Evolutionary conservation across 1,284 basidiomycete species (phyloP).

Genomic region (Amylostereum areolatum): DNA sequence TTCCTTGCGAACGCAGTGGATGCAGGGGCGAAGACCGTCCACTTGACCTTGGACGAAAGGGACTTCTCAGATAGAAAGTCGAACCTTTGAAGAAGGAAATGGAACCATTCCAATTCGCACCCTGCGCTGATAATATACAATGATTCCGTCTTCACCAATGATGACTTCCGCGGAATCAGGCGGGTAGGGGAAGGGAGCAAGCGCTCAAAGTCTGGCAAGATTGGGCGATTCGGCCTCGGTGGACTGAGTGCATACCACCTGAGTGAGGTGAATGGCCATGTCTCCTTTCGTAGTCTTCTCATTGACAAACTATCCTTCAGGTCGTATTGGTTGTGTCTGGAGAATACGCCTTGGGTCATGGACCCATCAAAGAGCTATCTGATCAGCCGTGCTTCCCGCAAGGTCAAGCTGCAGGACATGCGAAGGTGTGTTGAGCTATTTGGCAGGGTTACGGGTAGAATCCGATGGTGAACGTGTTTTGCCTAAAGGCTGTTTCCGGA

Average conservation of each 20-base stretch:
- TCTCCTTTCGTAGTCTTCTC: neutral
- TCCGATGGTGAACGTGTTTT: too few species aligned
- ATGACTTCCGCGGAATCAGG: conserved; percentile 40
- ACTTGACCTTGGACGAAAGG: conserved; percentile 29
- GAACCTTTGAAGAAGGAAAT: conserved; percentile 13
- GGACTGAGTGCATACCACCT: conserved; percentile 45
- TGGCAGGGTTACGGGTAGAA: neutral
- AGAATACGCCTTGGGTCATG: conserved; percentile 32
- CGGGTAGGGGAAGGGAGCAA: conserved; percentile 40
- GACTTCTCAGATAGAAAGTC: conserved; percentile 1
- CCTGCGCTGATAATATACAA: conserved; percentile 39
- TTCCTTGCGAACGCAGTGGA: conserved; percentile 47
- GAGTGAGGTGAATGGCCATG: conserved; percentile 31
- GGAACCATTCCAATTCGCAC: conserved; percentile 24
- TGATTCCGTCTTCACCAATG: conserved; percentile 30
- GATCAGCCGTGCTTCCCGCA: conserved; percentile 10
- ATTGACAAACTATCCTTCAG: conserved; percentile 18
- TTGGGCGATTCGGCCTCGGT: conserved; percentile 46
- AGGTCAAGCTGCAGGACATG: conserved; percentile 23
- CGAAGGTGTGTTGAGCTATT: conserved; percentile 19
- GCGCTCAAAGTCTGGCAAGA: conserved; percentile 25
- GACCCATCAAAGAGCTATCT: conserved; percentile 37
- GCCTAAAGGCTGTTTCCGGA: conserved; percentile 38
- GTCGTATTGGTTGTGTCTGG: conserved; percentile 40
- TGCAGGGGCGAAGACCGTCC: conserved; percentile 34